phyloP scores from a whole-genome alignment of 2,329 filamentous ascomycete genomes.

The Fusarium musae region DNA sequence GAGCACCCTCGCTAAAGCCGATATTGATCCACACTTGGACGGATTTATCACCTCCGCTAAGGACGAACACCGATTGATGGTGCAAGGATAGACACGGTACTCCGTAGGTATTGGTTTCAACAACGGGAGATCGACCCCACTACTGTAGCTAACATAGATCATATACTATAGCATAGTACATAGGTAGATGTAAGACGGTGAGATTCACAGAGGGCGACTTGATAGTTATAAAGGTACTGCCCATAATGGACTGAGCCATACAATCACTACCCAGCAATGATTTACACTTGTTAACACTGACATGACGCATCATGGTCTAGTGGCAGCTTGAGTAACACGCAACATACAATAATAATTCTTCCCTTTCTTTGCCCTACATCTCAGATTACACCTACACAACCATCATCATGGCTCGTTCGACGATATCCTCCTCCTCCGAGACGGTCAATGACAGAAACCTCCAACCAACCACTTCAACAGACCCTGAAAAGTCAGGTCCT shows the following conservation, averaged over 20 bases:
- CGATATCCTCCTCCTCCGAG: constrained; percentile 41
- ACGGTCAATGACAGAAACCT: constrained; percentile 39
- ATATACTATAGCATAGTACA: not conserved
- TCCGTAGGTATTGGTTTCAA: not conserved
- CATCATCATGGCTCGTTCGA: constrained; percentile 39
- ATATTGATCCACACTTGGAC: not conserved
- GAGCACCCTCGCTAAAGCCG: constrained; percentile 1
- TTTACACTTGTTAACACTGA: not conserved
- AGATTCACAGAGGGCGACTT: not conserved
- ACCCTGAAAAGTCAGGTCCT: constrained; percentile 20
- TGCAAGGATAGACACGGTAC: not conserved
- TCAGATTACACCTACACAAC: not conserved
- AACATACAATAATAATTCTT: not conserved
- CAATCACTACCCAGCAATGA: not conserved
- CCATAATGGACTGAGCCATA: not conserved
- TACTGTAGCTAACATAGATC: not conserved
- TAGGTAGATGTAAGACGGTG: not conserved
- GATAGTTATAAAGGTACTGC: not conserved
- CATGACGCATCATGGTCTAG: not conserved
- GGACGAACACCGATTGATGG: not conserved
- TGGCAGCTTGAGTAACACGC: not conserved
- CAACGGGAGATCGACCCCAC: not conserved
- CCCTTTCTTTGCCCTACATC: not conserved
- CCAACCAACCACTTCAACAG: constrained; percentile 3
- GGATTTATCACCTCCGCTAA: not conserved